Evolutionary conservation across 2,329 filamentous ascomycete genomes (phyloP), one percentile per base, ranked within the genome.

Genomic region (Ophiostoma himal-ulmi): DNA sequence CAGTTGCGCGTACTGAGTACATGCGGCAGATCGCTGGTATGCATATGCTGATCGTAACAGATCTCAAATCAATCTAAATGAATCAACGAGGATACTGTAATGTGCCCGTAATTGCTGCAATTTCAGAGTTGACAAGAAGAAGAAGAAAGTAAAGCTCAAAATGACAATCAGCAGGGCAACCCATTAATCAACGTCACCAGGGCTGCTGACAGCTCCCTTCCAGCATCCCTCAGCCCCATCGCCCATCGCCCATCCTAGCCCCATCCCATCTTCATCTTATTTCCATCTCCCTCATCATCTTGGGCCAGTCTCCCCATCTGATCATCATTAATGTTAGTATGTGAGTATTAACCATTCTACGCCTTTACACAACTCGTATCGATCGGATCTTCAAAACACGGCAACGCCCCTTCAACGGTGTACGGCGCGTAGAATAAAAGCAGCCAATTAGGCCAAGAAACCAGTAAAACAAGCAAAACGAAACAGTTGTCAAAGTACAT

Each of bases 351-450:
- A n/a, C 44, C 44, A n/a, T 8, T 48, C 17, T 48, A n/a, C 17
- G 44, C 17, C 20, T 20, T n/a, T 20, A 48, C 11, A 57, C 3
- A 14, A 26, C 52, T 57, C 3, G n/a, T 26, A 57, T 57, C 22
- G 52, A 57, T 57, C n/a, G 14, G 52, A 57, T 57, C 52, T 57
- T 57, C 52, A 57, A 26, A 57, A 57, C 52, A 57, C 52, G 10
- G 10, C n/a, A 57, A 26, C n/a, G 14, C n/a, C 52, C 52, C 52
- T 57, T 57, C 17, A 57, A 57, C 52, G 52, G 52, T 57, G 52
- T 57, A 22, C 52, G 52, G 52, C 22, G 14, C 52, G 52, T 30
- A 57, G 30, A 26, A 20, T n/a, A 0, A n/a, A 20, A 48, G 44
- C 1, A 7, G 17, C 44, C 44, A 48, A 48, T n/a, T 20, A 17